Conservation (phyloP, 2,329 filamentous ascomycete species). For the Ceratocystis albifundus region DNA sequence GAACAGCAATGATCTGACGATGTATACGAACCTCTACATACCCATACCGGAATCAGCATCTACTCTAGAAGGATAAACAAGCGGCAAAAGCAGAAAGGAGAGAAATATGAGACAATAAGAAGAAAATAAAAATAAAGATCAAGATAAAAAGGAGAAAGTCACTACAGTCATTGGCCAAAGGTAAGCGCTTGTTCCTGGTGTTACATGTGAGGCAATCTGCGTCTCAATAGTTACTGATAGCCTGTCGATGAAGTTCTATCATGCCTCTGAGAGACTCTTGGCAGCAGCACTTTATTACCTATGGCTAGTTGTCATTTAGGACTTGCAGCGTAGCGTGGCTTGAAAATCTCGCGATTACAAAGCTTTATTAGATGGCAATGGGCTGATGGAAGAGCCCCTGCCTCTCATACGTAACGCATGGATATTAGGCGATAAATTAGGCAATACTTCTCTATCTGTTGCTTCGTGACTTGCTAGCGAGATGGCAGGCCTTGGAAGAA, state of each 20-base stretch:
- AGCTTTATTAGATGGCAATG: neutral
- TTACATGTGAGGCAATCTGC: neutral
- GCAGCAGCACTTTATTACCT: neutral
- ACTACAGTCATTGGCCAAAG: neutral
- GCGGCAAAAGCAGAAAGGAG: slow-evolving; percentile 5
- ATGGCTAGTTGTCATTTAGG: neutral
- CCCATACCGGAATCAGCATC: too few relatives aligned
- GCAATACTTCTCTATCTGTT: neutral
- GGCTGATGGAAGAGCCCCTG: neutral
- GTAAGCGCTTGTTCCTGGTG: neutral
- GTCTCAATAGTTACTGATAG: slow-evolving; percentile 1
- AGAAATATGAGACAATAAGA: neutral
- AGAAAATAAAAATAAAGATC: neutral
- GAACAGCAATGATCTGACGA: too few relatives aligned
- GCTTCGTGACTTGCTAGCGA: neutral
- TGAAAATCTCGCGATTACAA: neutral
- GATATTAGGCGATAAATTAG: neutral
- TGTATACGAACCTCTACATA: too few relatives aligned
- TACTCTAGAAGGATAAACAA: neutral
- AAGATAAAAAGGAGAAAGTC: neutral
- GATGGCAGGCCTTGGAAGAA: too few relatives aligned
- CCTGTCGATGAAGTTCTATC: slow-evolving; percentile 1
- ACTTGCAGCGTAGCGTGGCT: neutral
- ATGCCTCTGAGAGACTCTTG: neutral
- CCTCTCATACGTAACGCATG: neutral